Base-by-base conservation (phyloP, 2,329 filamentous ascomycete genomes). In the Leptographium flavum region DNA sequence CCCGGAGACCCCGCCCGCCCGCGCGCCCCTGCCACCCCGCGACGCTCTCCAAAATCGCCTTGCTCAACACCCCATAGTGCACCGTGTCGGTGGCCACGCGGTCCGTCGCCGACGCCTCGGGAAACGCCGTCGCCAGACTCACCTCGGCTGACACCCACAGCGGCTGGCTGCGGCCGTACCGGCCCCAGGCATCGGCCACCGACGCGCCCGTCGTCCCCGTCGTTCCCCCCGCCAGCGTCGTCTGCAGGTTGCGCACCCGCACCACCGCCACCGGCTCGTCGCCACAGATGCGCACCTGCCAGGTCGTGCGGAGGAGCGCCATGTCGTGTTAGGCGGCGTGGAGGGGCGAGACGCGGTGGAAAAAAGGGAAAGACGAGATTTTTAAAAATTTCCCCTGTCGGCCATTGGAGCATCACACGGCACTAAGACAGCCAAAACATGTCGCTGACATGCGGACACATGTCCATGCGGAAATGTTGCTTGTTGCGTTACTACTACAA, bases 31-130 rank as follows among this genome's bases (percentile, higher is more conserved):
- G 19, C 28, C 21, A 4, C 14, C 15, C 40, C 30, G 42, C 50
- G 32, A 79, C 56, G 13, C 63, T 64, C 22, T 60, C 59, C 28
- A 81, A 62, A 14, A 87, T 67, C 0, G 68, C 67, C 62, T 87
- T 86, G 63, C 76, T 79, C 14, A 87, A 67, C 10, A 65, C 69
- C 2, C 83, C 83, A 55, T 88, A 88, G 63, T 88, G 81, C 22
- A 87, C 75, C 2, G 83, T 87, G 56, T 82, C 82, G n/a, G 62
- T 60, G 39, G 76, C 71, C 30, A 88, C 70, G 9, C 63, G 63
- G 61, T 88, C 83, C 5, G 60, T 60, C 0, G 78, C 76, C 1
- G 80, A 74, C 0, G 70, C 66, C 40, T 63, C 64, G 0, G 45
- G 30, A 55, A 87, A 86, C 0, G 69, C 59, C 8, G 63, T 56